Evolutionary conservation across 371 early-diverging fungal species (phyloP).

Genomic region (Mortierella sp.): DNA sequence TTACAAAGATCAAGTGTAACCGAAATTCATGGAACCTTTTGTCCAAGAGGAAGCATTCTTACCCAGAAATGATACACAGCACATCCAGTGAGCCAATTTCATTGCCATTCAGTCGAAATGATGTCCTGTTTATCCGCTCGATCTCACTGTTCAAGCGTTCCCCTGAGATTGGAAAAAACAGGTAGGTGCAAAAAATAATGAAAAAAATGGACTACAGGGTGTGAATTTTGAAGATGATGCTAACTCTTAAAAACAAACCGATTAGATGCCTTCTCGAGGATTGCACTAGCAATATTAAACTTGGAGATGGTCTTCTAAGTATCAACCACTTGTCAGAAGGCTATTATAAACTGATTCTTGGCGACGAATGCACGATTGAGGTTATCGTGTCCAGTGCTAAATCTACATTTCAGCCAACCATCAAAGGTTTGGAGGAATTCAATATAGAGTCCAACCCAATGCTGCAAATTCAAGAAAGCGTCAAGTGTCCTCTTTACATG

Average conservation of each 20-base stretch:
- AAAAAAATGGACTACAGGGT: background rate
- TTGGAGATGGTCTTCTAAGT: constrained; percentile 18
- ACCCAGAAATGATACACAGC: constrained; percentile 40
- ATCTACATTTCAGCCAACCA: background rate
- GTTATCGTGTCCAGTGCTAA: constrained; percentile 20
- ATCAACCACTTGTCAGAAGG: constrained; percentile 29
- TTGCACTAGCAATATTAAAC: constrained; percentile 17
- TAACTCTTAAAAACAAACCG: background rate
- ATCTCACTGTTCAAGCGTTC: constrained; percentile 39
- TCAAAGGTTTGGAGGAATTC: constrained; percentile 23
- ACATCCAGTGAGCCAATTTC: constrained; percentile 48
- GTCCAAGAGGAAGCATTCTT: background rate
- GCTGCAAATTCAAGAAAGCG: constrained; percentile 28
- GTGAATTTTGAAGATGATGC: no score
- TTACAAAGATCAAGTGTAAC: constrained; percentile 28
- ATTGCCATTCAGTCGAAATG: constrained; percentile 34
- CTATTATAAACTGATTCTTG: constrained; percentile 31
- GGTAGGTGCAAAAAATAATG: background rate
- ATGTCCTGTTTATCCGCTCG: constrained; percentile 15
- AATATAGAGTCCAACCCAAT: constrained; percentile 29
- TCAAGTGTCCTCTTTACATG: constrained; percentile 28
- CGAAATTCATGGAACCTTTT: constrained; percentile 20
- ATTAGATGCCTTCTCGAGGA: constrained; percentile 33
- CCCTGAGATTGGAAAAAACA: constrained; percentile 19
- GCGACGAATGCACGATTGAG: background rate